Evolutionary conservation across 768 basidiomycete species (phyloP).

Genomic region (Tylopilus cervinicoccineus): DNA sequence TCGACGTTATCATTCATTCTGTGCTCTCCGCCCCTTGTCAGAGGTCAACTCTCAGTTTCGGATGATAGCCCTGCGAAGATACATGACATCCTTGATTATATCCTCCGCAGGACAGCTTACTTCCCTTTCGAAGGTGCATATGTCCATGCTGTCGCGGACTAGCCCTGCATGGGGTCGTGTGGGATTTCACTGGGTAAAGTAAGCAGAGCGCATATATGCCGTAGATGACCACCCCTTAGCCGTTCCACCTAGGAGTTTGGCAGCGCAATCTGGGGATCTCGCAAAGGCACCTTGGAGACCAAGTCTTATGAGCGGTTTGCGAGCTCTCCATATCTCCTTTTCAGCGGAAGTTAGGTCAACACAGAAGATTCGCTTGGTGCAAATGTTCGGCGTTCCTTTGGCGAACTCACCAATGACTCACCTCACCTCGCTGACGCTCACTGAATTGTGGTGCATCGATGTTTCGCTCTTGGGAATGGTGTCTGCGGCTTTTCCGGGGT

Average conservation of each 20-base stretch:
- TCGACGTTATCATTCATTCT: slow-evolving; percentile 24
- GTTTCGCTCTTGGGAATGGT: slow-evolving; percentile 43
- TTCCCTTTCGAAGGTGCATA: slow-evolving; percentile 32
- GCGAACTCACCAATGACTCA: slow-evolving; percentile 24
- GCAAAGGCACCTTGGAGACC: slow-evolving; percentile 25
- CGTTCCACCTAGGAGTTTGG: slow-evolving; percentile 16
- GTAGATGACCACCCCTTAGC: neutral
- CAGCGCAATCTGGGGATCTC: slow-evolving; percentile 16
- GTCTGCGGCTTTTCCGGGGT: slow-evolving; percentile 40
- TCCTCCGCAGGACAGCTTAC: slow-evolving; percentile 16
- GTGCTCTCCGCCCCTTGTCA: slow-evolving; percentile 36
- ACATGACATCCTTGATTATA: slow-evolving; percentile 23
- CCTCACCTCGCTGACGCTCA: slow-evolving; percentile 48
- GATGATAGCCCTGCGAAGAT: slow-evolving; percentile 38
- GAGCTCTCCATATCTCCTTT: slow-evolving; percentile 41
- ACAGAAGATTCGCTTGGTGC: slow-evolving; percentile 36
- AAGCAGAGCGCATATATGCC: slow-evolving; percentile 26
- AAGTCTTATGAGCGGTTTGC: slow-evolving; percentile 32
- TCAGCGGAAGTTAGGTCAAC: slow-evolving; percentile 40
- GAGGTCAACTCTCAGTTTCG: slow-evolving; percentile 42
- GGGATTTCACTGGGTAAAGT: slow-evolving; percentile 48
- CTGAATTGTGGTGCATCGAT: slow-evolving; percentile 56
- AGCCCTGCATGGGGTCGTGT: slow-evolving; percentile 11
- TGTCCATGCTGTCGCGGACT: slow-evolving; percentile 25
- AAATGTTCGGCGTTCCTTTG: slow-evolving; percentile 32